Evolutionary conservation across 257 asterid genomes (phyloP).

Genomic region (Salvia splendens): DNA sequence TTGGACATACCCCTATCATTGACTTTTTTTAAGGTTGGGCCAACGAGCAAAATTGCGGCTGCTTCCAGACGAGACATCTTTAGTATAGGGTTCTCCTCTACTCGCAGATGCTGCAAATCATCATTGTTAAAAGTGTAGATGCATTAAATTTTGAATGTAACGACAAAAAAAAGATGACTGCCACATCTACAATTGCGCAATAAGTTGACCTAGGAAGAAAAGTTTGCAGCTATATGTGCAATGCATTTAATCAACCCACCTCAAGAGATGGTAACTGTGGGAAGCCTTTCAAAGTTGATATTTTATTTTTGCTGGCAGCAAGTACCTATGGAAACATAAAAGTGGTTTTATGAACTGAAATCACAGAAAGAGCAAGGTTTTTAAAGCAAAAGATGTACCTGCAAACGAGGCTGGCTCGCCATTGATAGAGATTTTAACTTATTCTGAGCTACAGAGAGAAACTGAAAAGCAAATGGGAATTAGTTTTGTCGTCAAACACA

Average conservation of each 20-base stretch:
- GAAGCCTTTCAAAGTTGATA: conserved; percentile 96
- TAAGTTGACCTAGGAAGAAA: conserved; percentile 1
- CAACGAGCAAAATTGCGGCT: conserved; percentile 91
- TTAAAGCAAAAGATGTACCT: conserved; percentile 57
- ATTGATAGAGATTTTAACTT: conserved; percentile 90
- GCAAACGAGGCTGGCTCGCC: conserved; percentile 99
- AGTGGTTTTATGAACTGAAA: conserved; percentile 29
- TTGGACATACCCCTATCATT: conserved; percentile 78
- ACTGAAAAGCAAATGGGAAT: conserved; percentile 51
- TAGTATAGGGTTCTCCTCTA: conserved; percentile 98
- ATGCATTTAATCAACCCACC: conserved; percentile 55
- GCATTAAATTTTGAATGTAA: conserved; percentile 10
- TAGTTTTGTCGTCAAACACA: conserved; percentile 18
- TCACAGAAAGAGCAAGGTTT: conserved; percentile 15
- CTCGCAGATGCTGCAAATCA: conserved; percentile 86
- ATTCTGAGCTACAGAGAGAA: conserved; percentile 97
- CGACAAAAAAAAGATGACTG: conserved; percentile 9
- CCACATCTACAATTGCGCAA: conserved; percentile 11
- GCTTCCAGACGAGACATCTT: conserved; percentile 93
- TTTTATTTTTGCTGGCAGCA: conserved; percentile 97
- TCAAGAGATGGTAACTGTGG: conserved; percentile 94
- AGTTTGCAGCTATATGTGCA: neutral
- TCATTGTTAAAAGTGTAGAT: conserved; percentile 27
- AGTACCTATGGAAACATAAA: conserved; percentile 61
- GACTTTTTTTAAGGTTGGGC: conserved; percentile 93